Percentiles rank a stretch among this genome's conserved stretches.
phyloP scores from a whole-genome alignment of 164 flowering plant species.

The Umbellularia californica region DNA sequence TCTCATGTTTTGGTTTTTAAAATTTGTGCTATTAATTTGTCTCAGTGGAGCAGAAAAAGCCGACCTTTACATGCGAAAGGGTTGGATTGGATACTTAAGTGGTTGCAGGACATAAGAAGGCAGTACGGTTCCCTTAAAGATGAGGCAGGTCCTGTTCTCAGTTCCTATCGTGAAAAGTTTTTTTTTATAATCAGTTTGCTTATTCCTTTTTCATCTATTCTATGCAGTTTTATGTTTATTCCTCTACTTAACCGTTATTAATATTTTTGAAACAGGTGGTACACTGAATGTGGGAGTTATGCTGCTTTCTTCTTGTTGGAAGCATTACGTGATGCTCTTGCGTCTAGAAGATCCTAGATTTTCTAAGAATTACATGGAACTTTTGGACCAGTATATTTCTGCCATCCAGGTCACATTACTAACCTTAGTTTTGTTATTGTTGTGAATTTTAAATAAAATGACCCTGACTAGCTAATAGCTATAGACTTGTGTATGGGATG shows the following conservation, averaged over 20 bases:
- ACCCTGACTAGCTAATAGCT: neutral
- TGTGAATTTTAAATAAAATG: neutral
- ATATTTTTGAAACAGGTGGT: conserved; percentile 29
- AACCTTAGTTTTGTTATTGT: neutral
- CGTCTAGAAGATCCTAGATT: conserved; percentile 54
- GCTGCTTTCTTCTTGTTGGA: conserved; percentile 83
- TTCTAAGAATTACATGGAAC: conserved; percentile 39
- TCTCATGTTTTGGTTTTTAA: too few species aligned
- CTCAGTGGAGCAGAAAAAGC: conserved; percentile 82
- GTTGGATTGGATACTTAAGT: conserved; percentile 55
- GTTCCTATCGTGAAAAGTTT: neutral
- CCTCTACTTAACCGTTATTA: neutral
- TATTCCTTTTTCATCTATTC: neutral
- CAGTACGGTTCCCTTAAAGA: conserved; percentile 33
- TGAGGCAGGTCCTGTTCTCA: conserved; percentile 51
- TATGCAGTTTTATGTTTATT: conserved; percentile 5
- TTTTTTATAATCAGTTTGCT: neutral
- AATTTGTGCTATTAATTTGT: conserved; percentile 1
- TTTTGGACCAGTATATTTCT: conserved; percentile 62
- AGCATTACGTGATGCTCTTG: conserved; percentile 61
- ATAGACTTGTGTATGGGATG: neutral
- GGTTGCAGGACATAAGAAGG: conserved; percentile 53
- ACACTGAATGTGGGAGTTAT: conserved; percentile 34
- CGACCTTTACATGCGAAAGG: conserved; percentile 72
- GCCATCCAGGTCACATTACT: conserved; percentile 59